These are phyloP conservation scores for Didymella lethalis DNA, from an alignment of 2,329 filamentous ascomycete species.

Conservation along the genomic window DNA sequence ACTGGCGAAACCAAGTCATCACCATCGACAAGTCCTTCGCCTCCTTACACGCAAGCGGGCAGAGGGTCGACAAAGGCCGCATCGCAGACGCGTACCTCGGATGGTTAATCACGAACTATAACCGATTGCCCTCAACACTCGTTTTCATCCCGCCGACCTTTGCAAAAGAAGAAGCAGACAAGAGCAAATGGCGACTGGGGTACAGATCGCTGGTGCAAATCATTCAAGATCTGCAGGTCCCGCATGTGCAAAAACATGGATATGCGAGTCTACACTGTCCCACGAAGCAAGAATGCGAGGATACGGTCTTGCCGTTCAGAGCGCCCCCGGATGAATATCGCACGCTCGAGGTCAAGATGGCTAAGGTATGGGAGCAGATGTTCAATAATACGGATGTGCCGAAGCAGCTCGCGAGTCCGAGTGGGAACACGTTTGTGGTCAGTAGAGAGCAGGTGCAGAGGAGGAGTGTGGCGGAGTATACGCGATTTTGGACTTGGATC, in stretches of 20 bases:
- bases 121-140: conserved; percentile 27
- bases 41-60: conserved; percentile 15
- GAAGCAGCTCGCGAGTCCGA: conserved; percentile 54
- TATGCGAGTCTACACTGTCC: conserved; percentile 54
- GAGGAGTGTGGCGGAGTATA: conserved; percentile 41
- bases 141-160: conserved; percentile 31
- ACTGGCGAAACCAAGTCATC: conserved; percentile 55
- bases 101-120: conserved; percentile 38
- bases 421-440: conserved; percentile 53
- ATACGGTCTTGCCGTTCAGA: conserved; percentile 43
- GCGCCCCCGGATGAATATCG: conserved; percentile 30
- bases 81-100: conserved; percentile 35
- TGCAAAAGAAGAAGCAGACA: neutral
- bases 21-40: conserved; percentile 27
- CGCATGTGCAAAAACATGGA: conserved; percentile 49
- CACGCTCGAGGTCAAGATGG: conserved; percentile 36
- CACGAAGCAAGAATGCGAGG: conserved; percentile 47
- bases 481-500: conserved; percentile 36
- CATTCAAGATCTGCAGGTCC: conserved; percentile 43
- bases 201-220: conserved; percentile 1
- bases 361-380: conserved; percentile 55
- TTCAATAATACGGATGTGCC: conserved; percentile 51
- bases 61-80: conserved; percentile 29
- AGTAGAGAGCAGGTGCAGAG: conserved; percentile 37
- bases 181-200: neutral